These are phyloP conservation scores for Brassica hybrid DNA, from an alignment of 441 rosid species.

Conservation along the genomic window DNA sequence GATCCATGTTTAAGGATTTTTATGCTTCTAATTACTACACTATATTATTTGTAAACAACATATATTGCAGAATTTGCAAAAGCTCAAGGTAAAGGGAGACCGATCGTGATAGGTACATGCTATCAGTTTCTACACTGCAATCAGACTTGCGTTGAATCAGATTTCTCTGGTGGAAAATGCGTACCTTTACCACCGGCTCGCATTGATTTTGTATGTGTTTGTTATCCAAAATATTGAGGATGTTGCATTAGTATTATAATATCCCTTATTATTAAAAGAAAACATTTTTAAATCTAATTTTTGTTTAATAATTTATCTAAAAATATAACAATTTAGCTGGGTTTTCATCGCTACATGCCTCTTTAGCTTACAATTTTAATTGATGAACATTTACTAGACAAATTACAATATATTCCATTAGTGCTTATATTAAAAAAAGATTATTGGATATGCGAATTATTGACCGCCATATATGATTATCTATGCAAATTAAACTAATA, in stretches of 20 bases:
- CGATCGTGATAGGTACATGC: not conserved
- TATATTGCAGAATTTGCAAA: not conserved
- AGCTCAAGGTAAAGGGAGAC: not conserved
- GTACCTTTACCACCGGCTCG: not conserved
- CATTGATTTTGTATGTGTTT: conserved; percentile 1
- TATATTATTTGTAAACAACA: not conserved
- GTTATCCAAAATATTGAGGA: conserved; percentile 3
- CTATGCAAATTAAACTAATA: too few relatives aligned
- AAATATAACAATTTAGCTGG: too few relatives aligned
- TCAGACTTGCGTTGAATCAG: conserved; percentile 5
- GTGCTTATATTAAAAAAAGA: too few relatives aligned
- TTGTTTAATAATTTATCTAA: too few relatives aligned
- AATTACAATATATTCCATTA: too few relatives aligned
- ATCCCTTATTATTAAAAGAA: too few relatives aligned
- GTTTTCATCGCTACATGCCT: too few relatives aligned
- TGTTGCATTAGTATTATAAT: not conserved
- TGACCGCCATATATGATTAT: too few relatives aligned
- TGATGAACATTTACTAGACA: too few relatives aligned
- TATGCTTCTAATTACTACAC: not conserved
- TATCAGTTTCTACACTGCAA: not conserved
- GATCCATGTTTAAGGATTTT: not conserved
- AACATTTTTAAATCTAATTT: too few relatives aligned
- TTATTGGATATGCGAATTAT: too few relatives aligned
- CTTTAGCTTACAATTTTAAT: too few relatives aligned
- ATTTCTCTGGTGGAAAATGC: conserved; percentile 1